Conservation (phyloP, 2,329 filamentous ascomycete species). For the Fusarium bulbicola region DNA sequence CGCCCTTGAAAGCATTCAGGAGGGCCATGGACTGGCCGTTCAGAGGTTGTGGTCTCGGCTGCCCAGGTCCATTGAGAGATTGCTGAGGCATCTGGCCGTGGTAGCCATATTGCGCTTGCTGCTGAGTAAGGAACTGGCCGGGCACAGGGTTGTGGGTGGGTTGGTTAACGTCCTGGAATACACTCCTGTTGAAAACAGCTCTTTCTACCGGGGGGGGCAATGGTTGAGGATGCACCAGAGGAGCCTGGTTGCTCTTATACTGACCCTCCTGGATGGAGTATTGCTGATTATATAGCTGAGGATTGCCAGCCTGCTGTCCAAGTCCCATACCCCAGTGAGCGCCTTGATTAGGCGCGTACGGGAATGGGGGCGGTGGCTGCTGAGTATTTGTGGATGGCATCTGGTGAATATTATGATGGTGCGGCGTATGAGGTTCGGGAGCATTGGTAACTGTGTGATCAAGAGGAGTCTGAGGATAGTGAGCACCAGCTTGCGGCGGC, state of each 20-base stretch:
- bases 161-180: conserved; percentile 42
- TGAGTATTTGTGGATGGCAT: conserved; percentile 45
- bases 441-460: conserved; percentile 62
- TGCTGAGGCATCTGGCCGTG: conserved; percentile 31
- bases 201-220: conserved; percentile 66
- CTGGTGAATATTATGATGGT: conserved; percentile 60
- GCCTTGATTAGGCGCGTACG: conserved; percentile 35
- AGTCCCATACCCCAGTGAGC: conserved; percentile 26
- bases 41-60: conserved; percentile 43
- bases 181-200: conserved; percentile 56
- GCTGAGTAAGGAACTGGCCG: conserved; percentile 25
- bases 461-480: conserved; percentile 60
- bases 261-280: conserved; percentile 31
- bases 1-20: conserved; percentile 56
- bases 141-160: conserved; percentile 9
- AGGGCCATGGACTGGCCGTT: conserved; percentile 55
- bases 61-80: conserved; percentile 11
- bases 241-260: conserved; percentile 39
- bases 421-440: conserved; percentile 65
- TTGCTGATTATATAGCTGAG: conserved; percentile 26
- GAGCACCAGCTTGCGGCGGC: conserved; percentile 30
- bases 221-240: conserved; percentile 56
- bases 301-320: conserved; percentile 22
- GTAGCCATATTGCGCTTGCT: conserved; percentile 40
- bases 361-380: conserved; percentile 47